phyloP scores from a whole-genome alignment of 192 early-diverging fungal species.

The Entrophospora sp. region DNA sequence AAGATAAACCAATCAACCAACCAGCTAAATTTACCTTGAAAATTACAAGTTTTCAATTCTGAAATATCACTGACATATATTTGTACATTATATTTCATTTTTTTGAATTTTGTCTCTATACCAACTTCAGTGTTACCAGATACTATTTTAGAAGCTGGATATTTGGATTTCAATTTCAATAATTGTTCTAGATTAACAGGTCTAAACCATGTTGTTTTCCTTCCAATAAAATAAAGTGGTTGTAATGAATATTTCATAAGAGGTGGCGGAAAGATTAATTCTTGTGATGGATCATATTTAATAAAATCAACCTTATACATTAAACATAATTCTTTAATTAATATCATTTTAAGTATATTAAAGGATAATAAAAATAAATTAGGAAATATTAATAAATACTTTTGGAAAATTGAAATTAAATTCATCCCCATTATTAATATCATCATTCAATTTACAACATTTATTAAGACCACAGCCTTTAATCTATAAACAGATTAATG shows the following conservation, averaged over 20 bases:
- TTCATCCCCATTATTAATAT: not conserved
- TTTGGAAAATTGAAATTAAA: constrained; percentile 9
- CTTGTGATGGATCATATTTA: constrained; percentile 51
- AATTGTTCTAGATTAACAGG: constrained; percentile 45
- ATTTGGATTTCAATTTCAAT: constrained; percentile 39
- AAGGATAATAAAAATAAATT: not conserved
- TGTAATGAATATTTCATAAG: constrained; percentile 47
- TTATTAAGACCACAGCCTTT: not conserved
- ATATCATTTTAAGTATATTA: constrained; percentile 27
- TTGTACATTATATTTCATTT: constrained; percentile 49
- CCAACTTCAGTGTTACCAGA: constrained; percentile 79
- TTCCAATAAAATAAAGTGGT: constrained; percentile 42
- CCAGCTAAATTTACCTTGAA: constrained; percentile 11
- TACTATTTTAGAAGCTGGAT: constrained; percentile 67
- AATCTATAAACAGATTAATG: not conserved
- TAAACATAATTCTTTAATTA: too few relatives aligned
- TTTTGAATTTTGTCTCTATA: constrained; percentile 72
- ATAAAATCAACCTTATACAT: constrained; percentile 48
- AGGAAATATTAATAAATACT: not conserved
- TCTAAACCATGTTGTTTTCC: constrained; percentile 50
- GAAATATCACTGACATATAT: constrained; percentile 60
- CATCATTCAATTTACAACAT: constrained; percentile 13
- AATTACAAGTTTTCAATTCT: constrained; percentile 50
- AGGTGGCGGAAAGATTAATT: constrained; percentile 59
- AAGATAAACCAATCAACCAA: not conserved